Evolutionary conservation across 2,329 filamentous ascomycete species (phyloP).

Genomic region (Raffaelea ambrosiae): DNA sequence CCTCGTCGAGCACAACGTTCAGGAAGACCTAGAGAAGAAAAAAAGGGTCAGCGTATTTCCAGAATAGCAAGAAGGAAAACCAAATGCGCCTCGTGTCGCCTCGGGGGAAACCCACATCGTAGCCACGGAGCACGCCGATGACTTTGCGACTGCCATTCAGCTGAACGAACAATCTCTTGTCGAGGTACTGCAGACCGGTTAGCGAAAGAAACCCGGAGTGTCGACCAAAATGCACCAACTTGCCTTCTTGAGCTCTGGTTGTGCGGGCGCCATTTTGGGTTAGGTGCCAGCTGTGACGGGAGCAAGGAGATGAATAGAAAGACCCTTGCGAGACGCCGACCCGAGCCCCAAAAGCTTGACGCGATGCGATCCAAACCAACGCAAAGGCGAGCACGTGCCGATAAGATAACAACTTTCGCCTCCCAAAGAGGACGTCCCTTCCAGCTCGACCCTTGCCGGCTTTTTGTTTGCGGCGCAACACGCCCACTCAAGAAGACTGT

Average conservation of each 20-base stretch:
- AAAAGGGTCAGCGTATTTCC: too few species aligned
- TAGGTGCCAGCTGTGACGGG: neutral
- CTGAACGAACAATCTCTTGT: constrained; percentile 97
- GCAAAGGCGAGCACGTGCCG: constrained; percentile 30
- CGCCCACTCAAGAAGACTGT: too few species aligned
- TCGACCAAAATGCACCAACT: neutral
- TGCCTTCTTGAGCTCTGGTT: constrained; percentile 98
- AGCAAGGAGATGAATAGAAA: neutral
- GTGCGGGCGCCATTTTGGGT: constrained; percentile 86
- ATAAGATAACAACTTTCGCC: constrained; percentile 31
- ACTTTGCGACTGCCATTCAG: constrained; percentile 97
- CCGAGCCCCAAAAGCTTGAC: constrained; percentile 4
- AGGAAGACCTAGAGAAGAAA: constrained; percentile 67
- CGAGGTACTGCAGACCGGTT: constrained; percentile 67
- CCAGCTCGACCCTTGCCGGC: too few species aligned
- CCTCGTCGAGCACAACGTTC: constrained; percentile 96
- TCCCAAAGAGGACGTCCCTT: neutral
- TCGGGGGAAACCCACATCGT: constrained; percentile 90
- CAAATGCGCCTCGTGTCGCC: too few species aligned
- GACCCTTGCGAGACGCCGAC: too few species aligned
- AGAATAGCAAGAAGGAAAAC: too few species aligned
- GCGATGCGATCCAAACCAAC: constrained; percentile 6
- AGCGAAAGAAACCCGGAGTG: neutral
- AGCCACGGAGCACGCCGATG: constrained; percentile 85
- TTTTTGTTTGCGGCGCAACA: too few species aligned